Percentiles rank a stretch among this genome's conserved stretches.
Conservation (phyloP, 768 basidiomycete genomes). For the Xerocomellus amylosporus region DNA sequence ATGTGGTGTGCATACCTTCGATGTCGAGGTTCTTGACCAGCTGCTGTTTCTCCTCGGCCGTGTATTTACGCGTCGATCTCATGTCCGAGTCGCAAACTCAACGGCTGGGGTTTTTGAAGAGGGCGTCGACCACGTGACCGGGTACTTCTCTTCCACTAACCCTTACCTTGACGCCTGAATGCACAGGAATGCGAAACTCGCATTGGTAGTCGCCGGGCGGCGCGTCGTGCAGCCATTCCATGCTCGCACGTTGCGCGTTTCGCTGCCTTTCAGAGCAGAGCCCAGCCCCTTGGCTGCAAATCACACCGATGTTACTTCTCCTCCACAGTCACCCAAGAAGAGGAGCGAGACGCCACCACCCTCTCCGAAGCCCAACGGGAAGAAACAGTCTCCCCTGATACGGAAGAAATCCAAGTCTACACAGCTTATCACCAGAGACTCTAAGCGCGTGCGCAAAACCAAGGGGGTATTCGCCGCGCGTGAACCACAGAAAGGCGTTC, state of each 20-base stretch:
- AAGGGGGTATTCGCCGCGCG: not conserved
- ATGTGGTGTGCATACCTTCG: slow-evolving; percentile 55
- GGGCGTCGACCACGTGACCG: slow-evolving; percentile 8
- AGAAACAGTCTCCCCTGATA: not conserved
- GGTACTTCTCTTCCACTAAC: no score
- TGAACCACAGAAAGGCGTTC: no score
- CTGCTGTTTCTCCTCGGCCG: slow-evolving; percentile 70
- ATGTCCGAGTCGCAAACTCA: no score
- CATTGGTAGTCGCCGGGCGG: slow-evolving; percentile 14
- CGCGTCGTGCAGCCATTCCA: slow-evolving; percentile 17
- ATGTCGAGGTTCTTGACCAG: slow-evolving; percentile 76
- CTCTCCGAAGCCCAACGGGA: not conserved
- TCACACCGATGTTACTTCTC: not conserved
- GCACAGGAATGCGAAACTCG: slow-evolving; percentile 8
- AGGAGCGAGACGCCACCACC: not conserved
- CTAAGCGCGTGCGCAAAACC: slow-evolving; percentile 2
- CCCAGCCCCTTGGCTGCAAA: not conserved
- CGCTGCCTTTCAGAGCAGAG: not conserved
- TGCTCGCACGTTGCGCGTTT: slow-evolving; percentile 11
- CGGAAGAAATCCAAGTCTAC: slow-evolving; percentile 9
- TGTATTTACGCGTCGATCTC: slow-evolving; percentile 38
- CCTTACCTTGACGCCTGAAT: no score
- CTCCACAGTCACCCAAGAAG: not conserved
- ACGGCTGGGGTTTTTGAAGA: not conserved
- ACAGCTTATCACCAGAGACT: not conserved